Evolutionary conservation across 192 early-diverging fungal genomes (phyloP), one percentile per base, ranked within the genome.

Genomic region (Backusella morwellensis): DNA sequence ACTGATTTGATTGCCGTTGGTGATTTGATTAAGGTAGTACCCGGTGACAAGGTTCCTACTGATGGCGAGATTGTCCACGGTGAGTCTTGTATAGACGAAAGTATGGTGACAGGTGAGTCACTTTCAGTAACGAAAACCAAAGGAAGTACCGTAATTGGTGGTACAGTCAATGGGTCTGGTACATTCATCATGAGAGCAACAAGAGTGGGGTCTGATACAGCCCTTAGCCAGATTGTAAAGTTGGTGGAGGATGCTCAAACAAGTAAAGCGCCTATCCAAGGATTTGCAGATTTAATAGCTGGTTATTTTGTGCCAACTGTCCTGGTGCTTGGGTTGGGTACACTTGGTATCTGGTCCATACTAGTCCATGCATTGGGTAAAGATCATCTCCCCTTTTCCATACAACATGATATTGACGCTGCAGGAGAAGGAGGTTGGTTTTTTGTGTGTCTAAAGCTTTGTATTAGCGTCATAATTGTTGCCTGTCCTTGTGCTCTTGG

Each of bases 401-500:
- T 73, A 15, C 80, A 84, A 6, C 77, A 84, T 72, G 86, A 83
- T 23, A 81, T 77, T 32, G 82, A 88, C 40, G 80, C 81, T 6
- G 82, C 86, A 38, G 85, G 85, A 80, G 86, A 85, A 0, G 85
- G 86, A 1, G 88, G 88, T 79, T 93, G 91, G 81, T 87, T 95
- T 72, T 89, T 94, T 23, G 90, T 94, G 5, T 93, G 92, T 75
- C 81, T 97, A 21, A 92, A 94, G 82, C 81, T 99, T 32, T 94
- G 94, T 21, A 97, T 99, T 38, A 93, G 95, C 2, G 97, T 98
- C 11, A 94, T 97, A 50, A 95, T 99, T 3, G 96, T 99, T 0
- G 95, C 97, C 14, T 99, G 97, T 70, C 97, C 97, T 44, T 99
- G 97, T 86, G 96, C 97, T 6, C 85, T 99, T 44, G 97, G 97